Percentiles rank a stretch among this genome's conserved stretches.
phyloP scores from a whole-genome alignment of 2,329 filamentous ascomycete genomes.

The Westerdykella sp. region DNA sequence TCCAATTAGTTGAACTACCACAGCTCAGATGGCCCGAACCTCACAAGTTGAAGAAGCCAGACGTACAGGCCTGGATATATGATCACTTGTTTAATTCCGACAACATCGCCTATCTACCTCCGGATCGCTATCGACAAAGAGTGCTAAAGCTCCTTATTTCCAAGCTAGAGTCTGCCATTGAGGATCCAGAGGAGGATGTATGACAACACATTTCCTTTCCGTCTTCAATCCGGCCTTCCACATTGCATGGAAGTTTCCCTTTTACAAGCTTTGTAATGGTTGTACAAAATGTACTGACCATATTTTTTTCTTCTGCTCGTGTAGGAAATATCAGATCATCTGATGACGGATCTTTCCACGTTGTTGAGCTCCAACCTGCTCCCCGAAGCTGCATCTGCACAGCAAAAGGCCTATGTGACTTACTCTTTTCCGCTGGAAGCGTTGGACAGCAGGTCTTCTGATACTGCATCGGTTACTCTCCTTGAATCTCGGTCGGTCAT shows the following conservation, averaged over 20 bases:
- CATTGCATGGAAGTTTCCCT: not conserved
- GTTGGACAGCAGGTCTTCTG: constrained; percentile 11
- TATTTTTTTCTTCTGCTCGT: constrained; percentile 12
- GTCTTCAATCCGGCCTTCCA: not conserved
- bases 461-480: constrained; percentile 50
- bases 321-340: constrained; percentile 76
- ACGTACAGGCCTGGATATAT: constrained; percentile 63
- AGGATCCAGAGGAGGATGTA: constrained; percentile 84
- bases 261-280: not conserved
- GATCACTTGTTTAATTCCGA: constrained; percentile 58
- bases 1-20: constrained; percentile 63
- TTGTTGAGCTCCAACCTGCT: constrained; percentile 59
- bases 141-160: constrained; percentile 67
- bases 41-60: constrained; percentile 51
- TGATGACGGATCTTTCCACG: constrained; percentile 62
- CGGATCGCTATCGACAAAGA: constrained; percentile 62
- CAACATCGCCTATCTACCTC: constrained; percentile 53
- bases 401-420: constrained; percentile 69
- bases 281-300: constrained; percentile 15
- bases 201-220: constrained; percentile 38
- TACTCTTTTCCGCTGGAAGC: constrained; percentile 46
- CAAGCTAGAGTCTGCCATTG: constrained; percentile 66
- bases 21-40: constrained; percentile 58
- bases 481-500: constrained; percentile 65
- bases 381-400: constrained; percentile 59